Conservation (phyloP, 345 rosid species). For the Salix udensis region DNA sequence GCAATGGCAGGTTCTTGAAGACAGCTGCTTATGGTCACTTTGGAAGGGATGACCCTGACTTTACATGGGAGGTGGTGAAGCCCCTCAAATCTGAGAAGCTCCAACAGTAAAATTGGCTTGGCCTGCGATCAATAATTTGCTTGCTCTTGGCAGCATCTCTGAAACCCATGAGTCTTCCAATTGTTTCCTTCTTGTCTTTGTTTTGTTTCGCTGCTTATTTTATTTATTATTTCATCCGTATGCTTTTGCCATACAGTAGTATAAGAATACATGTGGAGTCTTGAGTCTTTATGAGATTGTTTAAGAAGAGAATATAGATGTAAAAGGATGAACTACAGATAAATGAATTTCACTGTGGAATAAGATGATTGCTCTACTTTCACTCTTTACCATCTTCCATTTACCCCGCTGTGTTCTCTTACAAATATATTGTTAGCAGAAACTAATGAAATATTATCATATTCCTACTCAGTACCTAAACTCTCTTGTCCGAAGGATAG, state of each 20-base stretch:
- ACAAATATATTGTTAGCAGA: neutral
- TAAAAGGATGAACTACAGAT: neutral
- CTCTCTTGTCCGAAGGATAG: neutral
- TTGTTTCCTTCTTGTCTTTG: neutral
- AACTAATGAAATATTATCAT: neutral
- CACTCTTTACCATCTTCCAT: neutral
- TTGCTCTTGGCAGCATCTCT: constrained; percentile 1
- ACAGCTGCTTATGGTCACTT: constrained; percentile 22
- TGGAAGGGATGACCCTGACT: constrained; percentile 20
- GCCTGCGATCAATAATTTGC: neutral
- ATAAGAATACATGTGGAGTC: neutral
- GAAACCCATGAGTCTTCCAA: neutral
- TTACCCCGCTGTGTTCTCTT: neutral
- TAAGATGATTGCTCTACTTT: neutral
- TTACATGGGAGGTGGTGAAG: constrained; percentile 18
- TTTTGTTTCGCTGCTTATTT: neutral
- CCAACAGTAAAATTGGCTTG: constrained; percentile 1
- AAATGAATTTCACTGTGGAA: neutral
- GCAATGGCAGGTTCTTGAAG: constrained; percentile 20
- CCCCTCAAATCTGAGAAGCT: constrained; percentile 16
- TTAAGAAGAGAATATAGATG: neutral
- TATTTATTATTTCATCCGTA: neutral
- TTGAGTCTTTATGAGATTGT: neutral
- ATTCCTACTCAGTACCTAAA: neutral
- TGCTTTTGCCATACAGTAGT: neutral